phyloP scores from a whole-genome alignment of 352 stramenopile genomes.

The Phytophthora uliginosa region DNA sequence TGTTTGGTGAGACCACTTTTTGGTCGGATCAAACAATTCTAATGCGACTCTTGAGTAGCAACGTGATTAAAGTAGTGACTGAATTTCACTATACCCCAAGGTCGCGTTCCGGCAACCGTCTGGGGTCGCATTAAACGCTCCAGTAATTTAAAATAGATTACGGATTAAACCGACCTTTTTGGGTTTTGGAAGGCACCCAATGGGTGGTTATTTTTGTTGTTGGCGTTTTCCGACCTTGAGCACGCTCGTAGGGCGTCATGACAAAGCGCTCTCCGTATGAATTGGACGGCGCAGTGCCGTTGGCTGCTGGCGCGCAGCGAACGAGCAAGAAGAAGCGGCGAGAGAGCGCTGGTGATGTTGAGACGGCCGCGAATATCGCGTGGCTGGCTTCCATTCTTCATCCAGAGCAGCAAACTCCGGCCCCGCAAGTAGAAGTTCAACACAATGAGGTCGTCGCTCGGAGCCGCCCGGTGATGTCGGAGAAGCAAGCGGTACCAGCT shows the following conservation, averaged over 20 bases:
- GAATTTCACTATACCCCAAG: no score
- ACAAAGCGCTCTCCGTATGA: constrained; percentile 58
- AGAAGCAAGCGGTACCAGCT: constrained; percentile 18
- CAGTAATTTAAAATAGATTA: no score
- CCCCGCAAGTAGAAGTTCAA: constrained; percentile 18
- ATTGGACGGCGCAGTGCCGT: constrained; percentile 19
- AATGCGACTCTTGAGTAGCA: no score
- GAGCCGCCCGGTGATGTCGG: constrained; percentile 8
- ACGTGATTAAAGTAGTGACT: no score
- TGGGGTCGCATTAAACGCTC: no score
- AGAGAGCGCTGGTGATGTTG: constrained; percentile 14
- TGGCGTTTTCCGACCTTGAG: constrained; percentile 7
- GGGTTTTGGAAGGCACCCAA: no score
- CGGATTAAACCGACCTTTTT: no score
- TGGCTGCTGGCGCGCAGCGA: constrained; percentile 7
- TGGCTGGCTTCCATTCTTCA: constrained; percentile 38
- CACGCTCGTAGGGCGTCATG: constrained; percentile 14
- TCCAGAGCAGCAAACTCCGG: neutral
- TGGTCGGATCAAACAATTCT: no score
- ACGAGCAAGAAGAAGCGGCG: constrained; percentile 35
- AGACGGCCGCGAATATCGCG: constrained; percentile 26
- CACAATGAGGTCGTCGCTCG: constrained; percentile 13
- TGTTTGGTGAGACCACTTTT: no score
- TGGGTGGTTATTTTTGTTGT: constrained; percentile 18
- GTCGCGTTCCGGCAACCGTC: no score